Evolutionary conservation across 2,329 filamentous ascomycete species (phyloP), one percentile per base, ranked within the genome.

Genomic region (Myrmaecium sp.): DNA sequence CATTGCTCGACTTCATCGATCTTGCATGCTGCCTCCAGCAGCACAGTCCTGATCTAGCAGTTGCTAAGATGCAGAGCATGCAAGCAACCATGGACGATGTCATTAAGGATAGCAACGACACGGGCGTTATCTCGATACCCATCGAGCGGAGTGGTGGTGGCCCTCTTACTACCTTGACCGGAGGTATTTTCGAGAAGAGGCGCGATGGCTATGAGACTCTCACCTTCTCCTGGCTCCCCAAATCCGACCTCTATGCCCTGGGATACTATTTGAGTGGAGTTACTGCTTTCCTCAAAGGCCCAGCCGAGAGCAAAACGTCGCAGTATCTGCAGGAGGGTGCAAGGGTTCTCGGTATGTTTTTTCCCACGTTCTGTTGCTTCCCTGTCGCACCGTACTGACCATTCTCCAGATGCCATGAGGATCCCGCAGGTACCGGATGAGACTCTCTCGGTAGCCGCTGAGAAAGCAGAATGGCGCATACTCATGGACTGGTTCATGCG

Each of bases 401-500:
- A 14, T 7, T 27, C 9, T 21, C 15, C 6, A 27, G 6, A 15
- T 5, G 14, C 23, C 16, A 18, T 26, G n/a, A n/a, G n/a, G n/a
- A n/a, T n/a, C n/a, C n/a, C n/a, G n/a, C n/a, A n/a, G n/a, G n/a
- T n/a, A n/a, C n/a, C n/a, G n/a, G n/a, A n/a, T n/a, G n/a, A n/a
- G n/a, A n/a, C n/a, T n/a, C n/a, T n/a, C 13, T 44, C 49, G 2
- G 34, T 52, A 3, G 33, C 39, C 1, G 29, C 41, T 9, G 34
- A 30, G 3, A 44, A 72, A 24, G 60, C 66, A 6, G 60, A 66
- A 33, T 82, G 75, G 74, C 66, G 74, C 26, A 61, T 57, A 30
- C 62, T 71, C 27, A 58, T 81, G 5, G 66, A 70, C 32, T 73
- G 69, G 44, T 76, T 81, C 35, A 59, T 82, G 18, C 66, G 74